Conservation (phyloP, 441 rosid genomes). For the Croton setiger region DNA sequence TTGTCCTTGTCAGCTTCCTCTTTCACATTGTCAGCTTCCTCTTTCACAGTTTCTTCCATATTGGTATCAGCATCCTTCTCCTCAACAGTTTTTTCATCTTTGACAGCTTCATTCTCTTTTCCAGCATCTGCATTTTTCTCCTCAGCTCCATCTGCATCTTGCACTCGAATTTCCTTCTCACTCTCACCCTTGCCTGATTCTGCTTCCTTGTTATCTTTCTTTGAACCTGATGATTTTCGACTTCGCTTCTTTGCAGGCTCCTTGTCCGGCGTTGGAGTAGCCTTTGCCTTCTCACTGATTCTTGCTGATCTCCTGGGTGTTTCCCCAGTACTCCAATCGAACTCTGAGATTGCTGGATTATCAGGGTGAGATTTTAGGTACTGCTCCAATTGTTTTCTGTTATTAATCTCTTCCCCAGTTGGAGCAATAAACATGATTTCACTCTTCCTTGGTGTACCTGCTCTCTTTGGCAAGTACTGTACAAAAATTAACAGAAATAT, state of each 20-base stretch:
- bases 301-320: conserved; percentile 92
- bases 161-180: conserved; percentile 41
- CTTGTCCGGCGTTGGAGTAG: conserved; percentile 67
- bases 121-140: conserved; percentile 25
- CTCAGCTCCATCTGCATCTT: conserved; percentile 30
- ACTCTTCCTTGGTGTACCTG: conserved; percentile 61
- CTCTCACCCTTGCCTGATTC: conserved; percentile 37
- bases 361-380: conserved; percentile 83
- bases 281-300: conserved; percentile 72
- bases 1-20: conserved; percentile 20
- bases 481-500: conserved; percentile 16
- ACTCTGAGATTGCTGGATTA: conserved; percentile 59
- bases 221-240: conserved; percentile 54
- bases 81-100: conserved; percentile 24
- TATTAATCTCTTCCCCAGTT: conserved; percentile 75
- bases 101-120: conserved; percentile 19
- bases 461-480: conserved; percentile 65
- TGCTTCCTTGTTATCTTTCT: conserved; percentile 56
- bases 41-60: conserved; percentile 29
- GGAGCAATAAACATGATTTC: conserved; percentile 85
- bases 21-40: conserved; percentile 17
- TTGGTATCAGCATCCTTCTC: conserved; percentile 28
- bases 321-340: conserved; percentile 94
- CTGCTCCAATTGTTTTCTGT: conserved; percentile 73
- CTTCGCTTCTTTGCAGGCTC: conserved; percentile 74